Evolutionary conservation across 805 yeast species (phyloP), one percentile per base, ranked within the genome.

Genomic region (Scheffersomyces stipitis): DNA sequence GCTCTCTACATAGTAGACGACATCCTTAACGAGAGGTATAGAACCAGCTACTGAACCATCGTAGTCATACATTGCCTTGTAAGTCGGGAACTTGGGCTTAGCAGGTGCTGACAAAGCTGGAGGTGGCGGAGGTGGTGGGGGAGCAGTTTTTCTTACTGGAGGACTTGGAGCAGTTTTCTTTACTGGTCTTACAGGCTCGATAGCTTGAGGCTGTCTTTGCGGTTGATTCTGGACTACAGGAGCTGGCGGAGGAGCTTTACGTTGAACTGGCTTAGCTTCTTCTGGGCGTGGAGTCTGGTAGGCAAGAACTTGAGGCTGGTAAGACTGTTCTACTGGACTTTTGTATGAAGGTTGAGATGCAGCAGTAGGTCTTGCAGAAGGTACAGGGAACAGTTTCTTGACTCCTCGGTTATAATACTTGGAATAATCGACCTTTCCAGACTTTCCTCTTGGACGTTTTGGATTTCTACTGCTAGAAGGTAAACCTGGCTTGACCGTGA

Each of bases 21-120:
- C 85, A 41, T 86, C 96, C 51, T 83, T 85, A 4, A 73, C 64
- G 27, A 91, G 70, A 5, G 96, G 88, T 41, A 90, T 69, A 6
- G 93, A 81, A 1, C 95, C 82, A 10, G 83, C 75, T 13, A 91
- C 93, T 1, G 89, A 77, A 5, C 96, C 97, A 15, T 81, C 84
- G 61, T 86, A 91, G 49, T 89, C 96, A 56, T 85, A 91, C 26
- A 87, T 78, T 0, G 95, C 98, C 51, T 80, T 81, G 59, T 71
- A 93, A 3, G 86, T 83, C 18, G 96, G 96, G 54, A 68, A 78
- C 35, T 81, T 71, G 1, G 89, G 85, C 38, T 71, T 65, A 2
- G 76, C 73, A 1, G 63, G 51, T 0, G 82, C 72, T 15, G 33
- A 22, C 4, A 31, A 26, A 2, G 84, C 80, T 1, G 89, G 83